Conservation (phyloP, 306 rosid species). For the Trichosanthes truncata region DNA sequence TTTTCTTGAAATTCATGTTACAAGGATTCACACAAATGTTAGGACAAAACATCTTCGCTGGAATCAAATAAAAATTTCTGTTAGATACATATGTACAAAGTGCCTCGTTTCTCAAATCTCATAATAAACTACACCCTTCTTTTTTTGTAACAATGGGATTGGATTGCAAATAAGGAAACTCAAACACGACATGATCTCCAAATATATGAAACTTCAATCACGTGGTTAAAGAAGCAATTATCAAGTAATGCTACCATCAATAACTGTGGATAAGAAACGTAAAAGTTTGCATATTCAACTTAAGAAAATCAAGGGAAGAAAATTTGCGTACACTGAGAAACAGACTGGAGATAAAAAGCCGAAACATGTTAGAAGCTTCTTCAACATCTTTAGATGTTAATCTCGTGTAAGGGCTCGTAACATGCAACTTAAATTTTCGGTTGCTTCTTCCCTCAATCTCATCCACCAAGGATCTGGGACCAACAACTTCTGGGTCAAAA, state of each 20-base stretch:
- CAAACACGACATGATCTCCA: neutral
- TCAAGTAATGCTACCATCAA: neutral
- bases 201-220: neutral
- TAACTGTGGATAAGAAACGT: neutral
- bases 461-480: slow-evolving; percentile 81
- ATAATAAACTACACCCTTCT: neutral
- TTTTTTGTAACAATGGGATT: neutral
- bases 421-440: slow-evolving; percentile 59
- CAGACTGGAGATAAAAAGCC: slow-evolving; percentile 72
- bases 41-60: neutral
- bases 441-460: slow-evolving; percentile 57
- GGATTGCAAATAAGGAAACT: neutral
- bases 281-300: neutral
- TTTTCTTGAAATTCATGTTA: neutral
- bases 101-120: neutral
- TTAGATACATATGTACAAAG: neutral
- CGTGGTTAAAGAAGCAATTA: neutral
- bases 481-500: slow-evolving; percentile 75
- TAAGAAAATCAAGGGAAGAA: neutral
- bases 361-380: slow-evolving; percentile 58
- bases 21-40: neutral
- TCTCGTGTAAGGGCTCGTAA: slow-evolving; percentile 67
- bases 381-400: slow-evolving; percentile 67
- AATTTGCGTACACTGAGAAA: slow-evolving; percentile 71
- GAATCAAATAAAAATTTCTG: neutral